Percentiles rank a stretch among this genome's conserved stretches.
Conservation (phyloP, 1,284 basidiomycete species). For the Laetiporus sulphureus region DNA sequence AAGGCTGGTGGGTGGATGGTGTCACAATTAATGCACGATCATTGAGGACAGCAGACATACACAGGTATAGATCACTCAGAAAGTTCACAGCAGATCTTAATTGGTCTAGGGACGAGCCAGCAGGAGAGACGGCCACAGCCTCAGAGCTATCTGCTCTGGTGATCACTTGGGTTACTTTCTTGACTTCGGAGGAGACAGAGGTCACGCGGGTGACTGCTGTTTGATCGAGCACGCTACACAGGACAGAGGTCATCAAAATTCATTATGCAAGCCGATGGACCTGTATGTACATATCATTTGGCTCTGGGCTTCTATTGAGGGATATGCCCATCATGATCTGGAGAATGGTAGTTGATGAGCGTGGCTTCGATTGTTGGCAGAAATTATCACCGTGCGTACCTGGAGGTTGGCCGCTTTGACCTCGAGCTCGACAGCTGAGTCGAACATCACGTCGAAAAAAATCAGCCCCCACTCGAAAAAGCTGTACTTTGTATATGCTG, state of each 20-base stretch:
- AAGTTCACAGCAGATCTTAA: constrained; percentile 15
- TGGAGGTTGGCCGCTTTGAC: constrained; percentile 48
- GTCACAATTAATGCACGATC: neutral
- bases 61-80: constrained; percentile 25
- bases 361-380: neutral
- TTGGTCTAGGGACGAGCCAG: too few relatives aligned
- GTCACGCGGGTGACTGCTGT: too few relatives aligned
- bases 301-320: constrained; percentile 9
- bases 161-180: too few relatives aligned
- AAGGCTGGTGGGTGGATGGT: constrained; percentile 48
- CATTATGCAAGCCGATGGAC: constrained; percentile 32
- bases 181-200: too few relatives aligned
- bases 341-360: neutral
- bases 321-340: constrained; percentile 29
- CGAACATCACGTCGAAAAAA: constrained; percentile 72
- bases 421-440: constrained; percentile 62
- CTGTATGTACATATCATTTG: constrained; percentile 34
- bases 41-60: constrained; percentile 24
- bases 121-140: too few relatives aligned
- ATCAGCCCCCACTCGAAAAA: constrained; percentile 89
- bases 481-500: constrained; percentile 81
- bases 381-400: constrained; percentile 29
- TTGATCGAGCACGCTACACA: too few relatives aligned
- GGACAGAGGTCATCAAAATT: constrained; percentile 10
- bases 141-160: too few relatives aligned